Conservation (phyloP, 331 rosid species). For the Acacia pycnantha region DNA sequence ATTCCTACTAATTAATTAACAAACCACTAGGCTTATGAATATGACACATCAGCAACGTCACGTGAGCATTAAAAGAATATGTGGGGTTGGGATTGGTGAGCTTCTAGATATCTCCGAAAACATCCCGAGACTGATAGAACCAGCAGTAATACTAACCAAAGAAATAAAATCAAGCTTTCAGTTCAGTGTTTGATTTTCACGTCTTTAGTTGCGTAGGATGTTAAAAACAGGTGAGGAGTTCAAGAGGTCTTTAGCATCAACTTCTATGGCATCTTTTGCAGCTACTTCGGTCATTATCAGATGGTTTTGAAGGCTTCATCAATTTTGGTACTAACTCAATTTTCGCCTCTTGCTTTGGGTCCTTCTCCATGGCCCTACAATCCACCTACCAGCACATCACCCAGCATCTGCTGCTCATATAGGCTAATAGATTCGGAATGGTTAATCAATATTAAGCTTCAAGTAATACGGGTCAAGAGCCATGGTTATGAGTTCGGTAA, state of each 20-base stretch:
- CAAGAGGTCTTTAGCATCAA: conserved; percentile 10
- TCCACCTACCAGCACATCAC: conserved; percentile 15
- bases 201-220: conserved; percentile 21
- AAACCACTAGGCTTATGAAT: conserved; percentile 19
- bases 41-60: conserved; percentile 36
- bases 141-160: not conserved
- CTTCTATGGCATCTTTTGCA: conserved; percentile 19
- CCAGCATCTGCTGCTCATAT: not conserved
- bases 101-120: not conserved
- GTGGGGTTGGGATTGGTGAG: not conserved
- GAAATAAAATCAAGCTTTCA: not conserved
- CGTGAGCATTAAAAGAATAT: conserved; percentile 19
- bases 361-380: conserved; percentile 13
- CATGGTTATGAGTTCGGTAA: not conserved
- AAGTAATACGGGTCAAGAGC: not conserved
- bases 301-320: conserved; percentile 33
- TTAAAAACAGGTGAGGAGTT: conserved; percentile 14
- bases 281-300: conserved; percentile 24
- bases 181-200: not conserved
- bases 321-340: conserved; percentile 26
- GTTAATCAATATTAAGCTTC: conserved; percentile 10
- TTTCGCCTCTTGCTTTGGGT: not conserved
- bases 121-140: not conserved
- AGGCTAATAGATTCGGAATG: conserved; percentile 7
- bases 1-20: conserved; percentile 15